Base-by-base conservation (phyloP, 73 alveolate genomes). In the Paramecium tetraurelia region DNA sequence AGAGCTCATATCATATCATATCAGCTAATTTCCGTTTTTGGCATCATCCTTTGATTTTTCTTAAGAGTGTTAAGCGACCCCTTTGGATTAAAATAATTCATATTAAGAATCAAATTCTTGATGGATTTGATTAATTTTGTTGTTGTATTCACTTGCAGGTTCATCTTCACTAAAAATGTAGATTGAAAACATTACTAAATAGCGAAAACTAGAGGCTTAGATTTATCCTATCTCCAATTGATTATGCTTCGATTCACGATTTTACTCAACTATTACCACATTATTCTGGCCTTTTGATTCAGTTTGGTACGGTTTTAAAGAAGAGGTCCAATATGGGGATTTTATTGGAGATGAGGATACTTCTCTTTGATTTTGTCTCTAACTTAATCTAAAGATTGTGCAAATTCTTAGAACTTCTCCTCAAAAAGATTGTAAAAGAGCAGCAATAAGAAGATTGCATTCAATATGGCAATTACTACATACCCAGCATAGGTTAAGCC, bases 401-500 rank as follows among this genome's bases (percentile, higher is more conserved):
- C 75, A 18, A 80, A 80, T 80, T 80, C 63, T 22, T 80, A 9
- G 4, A 80, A 20, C 14, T 80, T 31, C 1, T 41, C 90, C 29
- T 80, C 29, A 35, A 80, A 80, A 9, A 80, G 33, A 27, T 11
- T 20, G 12, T 18, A 80, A 27, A 46, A 33, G 27, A 80, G 16
- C 1, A 80, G 12, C 16, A 80, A 44, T 41, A 48, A 18, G 31
- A 80, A 80, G 10, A 80, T 7, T 11, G 43, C 90, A 80, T 80
- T 80, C 20, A 80, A 22, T 5, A 80, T 16, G 14, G 76, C 90
- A 20, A 80, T 80, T 11, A 80, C 90, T 11, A 80, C 43, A 80
- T 44, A 80, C 4, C 90, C 90, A 18, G 57, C 48, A 80, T 44
- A 44, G 46, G 90, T 80, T 43, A 80, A 46, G 1, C 63, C 46